phyloP scores from a whole-genome alignment of 345 rosid species.

The Ceriops tagal region DNA sequence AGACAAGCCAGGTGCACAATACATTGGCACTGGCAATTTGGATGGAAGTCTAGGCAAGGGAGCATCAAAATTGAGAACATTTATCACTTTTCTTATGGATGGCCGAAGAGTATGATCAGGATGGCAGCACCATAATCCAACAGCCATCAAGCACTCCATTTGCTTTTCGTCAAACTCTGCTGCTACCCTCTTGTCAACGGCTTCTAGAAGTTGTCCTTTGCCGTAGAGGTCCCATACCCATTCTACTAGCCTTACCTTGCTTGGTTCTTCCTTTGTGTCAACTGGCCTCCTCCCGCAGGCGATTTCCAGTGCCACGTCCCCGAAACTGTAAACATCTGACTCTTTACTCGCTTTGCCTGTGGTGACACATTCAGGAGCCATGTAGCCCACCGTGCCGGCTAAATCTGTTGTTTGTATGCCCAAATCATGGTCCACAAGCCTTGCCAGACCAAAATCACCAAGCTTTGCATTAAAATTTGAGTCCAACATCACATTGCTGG shows the following conservation, averaged over 20 bases:
- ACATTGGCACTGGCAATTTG: constrained; percentile 47
- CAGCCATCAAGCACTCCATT: constrained; percentile 38
- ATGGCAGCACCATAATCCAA: constrained; percentile 53
- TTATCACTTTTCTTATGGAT: constrained; percentile 43
- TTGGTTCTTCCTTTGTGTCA: constrained; percentile 23
- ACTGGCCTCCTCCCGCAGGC: constrained; percentile 42
- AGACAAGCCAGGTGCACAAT: constrained; percentile 30
- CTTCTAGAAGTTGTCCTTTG: constrained; percentile 22
- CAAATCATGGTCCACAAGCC: constrained; percentile 27
- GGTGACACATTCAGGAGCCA: constrained; percentile 38
- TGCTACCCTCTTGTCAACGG: constrained; percentile 25
- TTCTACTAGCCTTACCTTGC: constrained; percentile 37
- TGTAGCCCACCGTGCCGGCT: constrained; percentile 41
- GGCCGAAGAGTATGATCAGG: constrained; percentile 44
- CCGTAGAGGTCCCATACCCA: constrained; percentile 56
- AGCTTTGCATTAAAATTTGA: constrained; percentile 6
- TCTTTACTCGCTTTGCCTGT: constrained; percentile 44
- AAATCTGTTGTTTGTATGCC: constrained; percentile 43
- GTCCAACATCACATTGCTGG: constrained; percentile 5
- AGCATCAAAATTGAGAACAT: constrained; percentile 41
- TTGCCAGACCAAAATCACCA: constrained; percentile 15
- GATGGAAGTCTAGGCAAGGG: constrained; percentile 45
- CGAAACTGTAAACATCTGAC: constrained; percentile 53
- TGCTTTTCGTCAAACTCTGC: constrained; percentile 31
- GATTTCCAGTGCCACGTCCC: constrained; percentile 46